phyloP scores from a whole-genome alignment of 345 rosid genomes.

The Noccaea bulbosa region DNA sequence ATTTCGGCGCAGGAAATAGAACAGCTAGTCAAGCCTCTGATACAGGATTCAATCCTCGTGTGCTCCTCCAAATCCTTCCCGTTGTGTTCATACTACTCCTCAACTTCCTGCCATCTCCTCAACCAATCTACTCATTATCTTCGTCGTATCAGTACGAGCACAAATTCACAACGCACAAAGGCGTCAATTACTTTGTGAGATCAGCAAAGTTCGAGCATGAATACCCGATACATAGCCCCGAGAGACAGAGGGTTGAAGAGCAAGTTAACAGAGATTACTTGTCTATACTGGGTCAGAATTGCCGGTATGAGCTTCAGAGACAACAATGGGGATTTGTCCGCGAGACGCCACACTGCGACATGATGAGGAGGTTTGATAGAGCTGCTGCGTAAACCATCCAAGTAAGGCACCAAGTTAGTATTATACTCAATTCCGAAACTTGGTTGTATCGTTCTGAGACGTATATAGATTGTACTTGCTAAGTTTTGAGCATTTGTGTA shows the following conservation, averaged over 20 bases:
- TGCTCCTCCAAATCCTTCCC: conserved; percentile 79
- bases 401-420: conserved; percentile 37
- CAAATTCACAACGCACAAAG: conserved; percentile 67
- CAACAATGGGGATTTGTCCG: conserved; percentile 84
- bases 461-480: background rate
- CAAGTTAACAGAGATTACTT: conserved; percentile 82
- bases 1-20: conserved; percentile 67
- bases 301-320: conserved; percentile 84
- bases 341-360: conserved; percentile 85
- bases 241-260: conserved; percentile 61
- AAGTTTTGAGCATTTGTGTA: conserved; percentile 30
- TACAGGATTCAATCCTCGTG: conserved; percentile 61
- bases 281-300: conserved; percentile 65
- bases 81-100: conserved; percentile 72
- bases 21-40: conserved; percentile 49
- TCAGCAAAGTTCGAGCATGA: conserved; percentile 78
- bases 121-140: conserved; percentile 72
- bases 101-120: conserved; percentile 73
- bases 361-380: conserved; percentile 64
- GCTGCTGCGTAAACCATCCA: conserved; percentile 42
- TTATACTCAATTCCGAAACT: conserved; percentile 33
- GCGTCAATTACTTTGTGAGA: conserved; percentile 82
- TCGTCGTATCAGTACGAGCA: conserved; percentile 72
- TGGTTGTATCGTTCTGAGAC: conserved; percentile 16
- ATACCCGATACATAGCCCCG: conserved; percentile 55